Evolutionary conservation across 1,139 yeast genomes (phyloP).

Genomic region (Debaryomyces psychrophilus): DNA sequence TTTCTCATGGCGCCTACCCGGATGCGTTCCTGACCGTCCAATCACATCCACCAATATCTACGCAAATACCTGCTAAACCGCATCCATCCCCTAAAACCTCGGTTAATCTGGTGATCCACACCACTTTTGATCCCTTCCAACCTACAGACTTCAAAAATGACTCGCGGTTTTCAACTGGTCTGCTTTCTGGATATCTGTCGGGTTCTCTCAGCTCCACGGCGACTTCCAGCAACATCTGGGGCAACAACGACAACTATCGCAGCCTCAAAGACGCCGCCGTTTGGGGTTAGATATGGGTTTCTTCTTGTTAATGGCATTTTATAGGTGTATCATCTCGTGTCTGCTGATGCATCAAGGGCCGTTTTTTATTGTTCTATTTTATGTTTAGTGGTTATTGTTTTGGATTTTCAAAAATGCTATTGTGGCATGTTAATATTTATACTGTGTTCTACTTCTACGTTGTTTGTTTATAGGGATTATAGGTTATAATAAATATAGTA

Average conservation of each 20-base stretch:
- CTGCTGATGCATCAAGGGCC: neutral
- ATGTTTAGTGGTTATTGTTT: constrained; percentile 2
- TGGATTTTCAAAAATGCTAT: neutral
- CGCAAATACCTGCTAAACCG: neutral
- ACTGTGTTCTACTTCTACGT: constrained; percentile 1
- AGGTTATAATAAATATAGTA: constrained; percentile 2
- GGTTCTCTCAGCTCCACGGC: constrained; percentile 3
- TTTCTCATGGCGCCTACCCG: neutral
- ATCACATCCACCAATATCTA: neutral
- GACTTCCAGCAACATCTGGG: constrained; percentile 7
- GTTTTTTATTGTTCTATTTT: constrained; percentile 1
- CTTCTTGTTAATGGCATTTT: neutral
- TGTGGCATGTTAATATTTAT: neutral
- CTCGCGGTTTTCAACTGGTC: neutral
- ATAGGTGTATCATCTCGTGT: neutral
- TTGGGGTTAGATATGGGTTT: constrained; percentile 19
- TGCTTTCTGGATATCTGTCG: constrained; percentile 1
- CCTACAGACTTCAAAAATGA: constrained; percentile 19
- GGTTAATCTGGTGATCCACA: neutral
- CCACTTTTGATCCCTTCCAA: constrained; percentile 26
- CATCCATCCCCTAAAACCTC: neutral
- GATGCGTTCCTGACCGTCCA: neutral
- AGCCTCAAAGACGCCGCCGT: constrained; percentile 20
- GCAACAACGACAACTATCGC: constrained; percentile 14
- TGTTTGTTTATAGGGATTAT: constrained; percentile 9